Conservation (phyloP, 2,329 filamentous ascomycete genomes). For the Colletotrichum cuscutae region DNA sequence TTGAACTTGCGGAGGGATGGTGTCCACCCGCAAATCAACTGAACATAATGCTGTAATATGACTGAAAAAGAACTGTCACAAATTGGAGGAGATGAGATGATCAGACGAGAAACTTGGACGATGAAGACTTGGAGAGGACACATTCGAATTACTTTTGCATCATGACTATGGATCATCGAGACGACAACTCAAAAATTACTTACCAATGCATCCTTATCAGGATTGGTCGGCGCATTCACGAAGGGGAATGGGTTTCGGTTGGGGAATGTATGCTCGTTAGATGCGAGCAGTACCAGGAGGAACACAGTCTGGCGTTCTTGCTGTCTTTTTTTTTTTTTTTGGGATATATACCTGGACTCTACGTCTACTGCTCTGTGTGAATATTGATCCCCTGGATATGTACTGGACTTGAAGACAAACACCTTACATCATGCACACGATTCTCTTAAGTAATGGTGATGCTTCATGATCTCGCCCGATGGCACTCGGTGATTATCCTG, state of each 20-base stretch:
- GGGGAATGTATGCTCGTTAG: neutral
- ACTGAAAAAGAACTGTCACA: neutral
- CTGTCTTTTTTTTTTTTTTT: neutral
- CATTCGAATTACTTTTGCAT: slow-evolving; percentile 1
- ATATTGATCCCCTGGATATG: slow-evolving; percentile 17
- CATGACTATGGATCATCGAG: neutral
- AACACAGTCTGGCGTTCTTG: slow-evolving; percentile 7
- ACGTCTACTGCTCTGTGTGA: slow-evolving; percentile 24
- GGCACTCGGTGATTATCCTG: too few species aligned
- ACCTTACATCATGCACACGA: neutral
- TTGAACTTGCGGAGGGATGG: neutral
- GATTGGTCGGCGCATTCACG: slow-evolving; percentile 19
- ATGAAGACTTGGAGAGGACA: neutral
- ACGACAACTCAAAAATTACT: neutral
- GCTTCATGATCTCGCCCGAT: too few species aligned
- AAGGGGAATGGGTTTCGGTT: too few species aligned
- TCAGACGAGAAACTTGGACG: neutral
- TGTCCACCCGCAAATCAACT: neutral
- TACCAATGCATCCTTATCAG: neutral
- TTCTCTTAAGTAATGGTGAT: neutral
- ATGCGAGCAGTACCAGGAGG: neutral
- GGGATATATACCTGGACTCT: slow-evolving; percentile 30
- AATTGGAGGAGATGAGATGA: neutral
- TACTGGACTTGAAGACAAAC: neutral
- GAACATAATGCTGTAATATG: slow-evolving; percentile 14